Evolutionary conservation across 2,329 filamentous ascomycete genomes (phyloP).

Genomic region (Cercospora sp.): DNA sequence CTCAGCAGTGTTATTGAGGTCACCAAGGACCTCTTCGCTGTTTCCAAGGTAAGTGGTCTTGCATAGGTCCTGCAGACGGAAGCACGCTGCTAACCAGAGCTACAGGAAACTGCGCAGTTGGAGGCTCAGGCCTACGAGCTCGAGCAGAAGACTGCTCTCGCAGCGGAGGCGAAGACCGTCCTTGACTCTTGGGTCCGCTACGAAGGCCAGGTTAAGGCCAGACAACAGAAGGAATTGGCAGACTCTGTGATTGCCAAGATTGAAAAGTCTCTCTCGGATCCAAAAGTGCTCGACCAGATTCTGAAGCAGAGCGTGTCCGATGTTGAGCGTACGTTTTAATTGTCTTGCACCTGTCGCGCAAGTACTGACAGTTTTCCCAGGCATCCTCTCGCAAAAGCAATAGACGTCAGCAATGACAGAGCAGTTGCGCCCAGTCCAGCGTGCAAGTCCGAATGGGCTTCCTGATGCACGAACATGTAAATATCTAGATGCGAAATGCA

Average conservation of each 20-base stretch:
- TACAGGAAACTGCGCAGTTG: constrained; percentile 90
- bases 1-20: constrained; percentile 92
- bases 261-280: constrained; percentile 97
- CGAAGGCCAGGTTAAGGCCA: constrained; percentile 97
- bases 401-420: constrained; percentile 13
- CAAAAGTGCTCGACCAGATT: constrained; percentile 95
- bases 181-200: constrained; percentile 99
- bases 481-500: constrained; percentile 32
- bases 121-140: constrained; percentile 96
- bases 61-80: not conserved
- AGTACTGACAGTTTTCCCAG: constrained; percentile 19
- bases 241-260: constrained; percentile 95
- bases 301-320: constrained; percentile 94
- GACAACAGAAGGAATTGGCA: constrained; percentile 95
- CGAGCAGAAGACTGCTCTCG: constrained; percentile 91
- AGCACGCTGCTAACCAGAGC: constrained; percentile 1
- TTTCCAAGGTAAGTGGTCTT: constrained; percentile 76
- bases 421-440: constrained; percentile 9
- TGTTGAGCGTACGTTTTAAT: constrained; percentile 76
- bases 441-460: constrained; percentile 4
- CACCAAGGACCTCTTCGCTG: constrained; percentile 94
- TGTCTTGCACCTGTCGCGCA: not conserved
- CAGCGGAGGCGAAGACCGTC: constrained; percentile 88
- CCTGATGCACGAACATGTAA: constrained; percentile 22
- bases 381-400: constrained; percentile 33